These are phyloP conservation scores for Plasmopara viticola DNA, from an alignment of 352 stramenopile species.

Conservation along the genomic window DNA sequence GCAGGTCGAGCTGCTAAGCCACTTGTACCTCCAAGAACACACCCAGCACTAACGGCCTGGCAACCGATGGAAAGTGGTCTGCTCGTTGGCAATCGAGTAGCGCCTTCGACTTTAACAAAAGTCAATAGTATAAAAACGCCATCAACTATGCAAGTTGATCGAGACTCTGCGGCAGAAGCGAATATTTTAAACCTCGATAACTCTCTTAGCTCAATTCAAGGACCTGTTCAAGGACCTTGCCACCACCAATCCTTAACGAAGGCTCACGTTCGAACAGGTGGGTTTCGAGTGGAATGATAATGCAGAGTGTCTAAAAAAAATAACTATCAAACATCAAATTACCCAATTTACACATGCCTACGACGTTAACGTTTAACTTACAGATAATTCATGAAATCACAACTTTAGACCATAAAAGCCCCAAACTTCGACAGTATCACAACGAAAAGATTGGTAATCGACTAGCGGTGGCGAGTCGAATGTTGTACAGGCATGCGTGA, in stretches of 20 bases:
- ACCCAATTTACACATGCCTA: background rate
- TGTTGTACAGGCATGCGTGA: slow-evolving; percentile 53
- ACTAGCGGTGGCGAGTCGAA: slow-evolving; percentile 57
- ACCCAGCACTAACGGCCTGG: slow-evolving; percentile 38
- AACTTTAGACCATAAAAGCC: slow-evolving; percentile 64
- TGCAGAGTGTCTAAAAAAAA: background rate
- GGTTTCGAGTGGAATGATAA: slow-evolving; percentile 12
- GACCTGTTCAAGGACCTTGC: background rate
- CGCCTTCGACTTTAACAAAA: background rate
- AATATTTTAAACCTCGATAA: slow-evolving; percentile 32
- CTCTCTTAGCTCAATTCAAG: slow-evolving; percentile 1
- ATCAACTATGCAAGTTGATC: background rate
- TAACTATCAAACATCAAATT: background rate
- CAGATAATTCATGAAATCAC: slow-evolving; percentile 11
- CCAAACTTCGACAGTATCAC: slow-evolving; percentile 64
- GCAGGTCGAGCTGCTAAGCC: slow-evolving; percentile 41
- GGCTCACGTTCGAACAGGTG: slow-evolving; percentile 17
- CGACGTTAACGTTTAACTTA: too few species aligned
- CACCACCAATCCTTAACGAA: slow-evolving; percentile 1
- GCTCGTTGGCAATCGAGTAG: slow-evolving; percentile 24
- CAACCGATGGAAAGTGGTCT: slow-evolving; percentile 41
- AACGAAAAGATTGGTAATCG: slow-evolving; percentile 45
- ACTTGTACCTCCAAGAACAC: slow-evolving; percentile 37
- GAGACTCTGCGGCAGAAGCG: slow-evolving; percentile 9
- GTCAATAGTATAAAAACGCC: background rate